Base-by-base conservation (phyloP, 768 basidiomycete genomes). In the Amanita pseudoporphyria region DNA sequence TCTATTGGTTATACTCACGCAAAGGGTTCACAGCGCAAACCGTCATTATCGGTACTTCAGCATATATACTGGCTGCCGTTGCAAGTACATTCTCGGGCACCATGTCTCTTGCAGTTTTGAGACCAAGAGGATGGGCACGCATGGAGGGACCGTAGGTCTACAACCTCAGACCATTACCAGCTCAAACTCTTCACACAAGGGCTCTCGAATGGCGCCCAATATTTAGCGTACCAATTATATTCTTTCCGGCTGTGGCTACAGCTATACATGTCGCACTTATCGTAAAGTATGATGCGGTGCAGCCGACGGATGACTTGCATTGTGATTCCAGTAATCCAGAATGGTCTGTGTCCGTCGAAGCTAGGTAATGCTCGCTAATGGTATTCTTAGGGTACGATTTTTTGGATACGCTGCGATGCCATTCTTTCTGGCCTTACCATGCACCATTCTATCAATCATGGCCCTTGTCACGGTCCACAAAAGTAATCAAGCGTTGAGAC, bases 401-500 rank as follows among this genome's bases (percentile, higher is more conserved):
- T 55, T 81, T n/a, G 75, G 77, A 33, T 84, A 82, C 55, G 74
- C 81, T 10, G 83, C 81, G 6, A 58, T 71, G 6, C 72, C 81
- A 0, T 67, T 81, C 50, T 47, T 77, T 37, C 60, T 78, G 9
- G 64, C 71, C 3, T 59, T 81, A 13, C 82, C 82, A 2, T 74
- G 73, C 41, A 60, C 80, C 35, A 63, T 71, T 53, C 60, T 81
- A 10, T 78, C 79, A 3, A 60, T 71, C 21, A 59, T 60, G 30
- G 72, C 74, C n/a, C 60, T 73, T 42, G 39, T 65, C 31, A 67
- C 59, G 12, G 62, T 71, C 5, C 53, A 53, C 49, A 65, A 64
- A 43, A 69, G 65, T 28, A 66, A 69, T 47, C 54, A 61, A 22
- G 67, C 71, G 47, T 60, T 72, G 35, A 57, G 65, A 53, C 65